Conservation (phyloP, 345 rosid species). For the Eucalyptus cloeziana region DNA sequence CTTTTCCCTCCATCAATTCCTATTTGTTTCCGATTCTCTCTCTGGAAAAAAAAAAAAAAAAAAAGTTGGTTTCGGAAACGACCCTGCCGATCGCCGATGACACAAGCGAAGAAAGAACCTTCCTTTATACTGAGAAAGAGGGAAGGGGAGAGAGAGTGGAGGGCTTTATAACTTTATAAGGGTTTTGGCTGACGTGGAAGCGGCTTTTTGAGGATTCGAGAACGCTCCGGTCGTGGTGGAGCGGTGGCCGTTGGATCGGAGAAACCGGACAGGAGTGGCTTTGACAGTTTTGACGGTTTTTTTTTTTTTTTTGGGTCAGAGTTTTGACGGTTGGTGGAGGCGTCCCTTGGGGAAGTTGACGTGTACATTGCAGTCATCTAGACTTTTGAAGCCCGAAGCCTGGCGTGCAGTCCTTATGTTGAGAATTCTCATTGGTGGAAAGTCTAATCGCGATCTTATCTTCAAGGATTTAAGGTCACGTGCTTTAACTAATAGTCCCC, state of each 20-base stretch:
- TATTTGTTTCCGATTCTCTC: too few species aligned
- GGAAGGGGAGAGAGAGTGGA: background rate
- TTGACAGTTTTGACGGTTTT: background rate
- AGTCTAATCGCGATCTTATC: background rate
- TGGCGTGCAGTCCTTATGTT: background rate
- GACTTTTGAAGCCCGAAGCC: background rate
- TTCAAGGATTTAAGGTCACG: background rate
- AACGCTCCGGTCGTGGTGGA: background rate
- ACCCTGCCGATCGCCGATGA: too few species aligned
- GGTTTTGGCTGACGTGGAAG: background rate
- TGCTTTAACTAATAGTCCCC: accelerated
- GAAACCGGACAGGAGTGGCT: background rate
- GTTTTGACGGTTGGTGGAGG: background rate
- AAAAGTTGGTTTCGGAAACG: too few species aligned
- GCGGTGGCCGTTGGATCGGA: background rate
- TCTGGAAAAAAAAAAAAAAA: too few species aligned
- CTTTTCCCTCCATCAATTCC: slow-evolving; percentile 6
- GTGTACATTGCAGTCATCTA: background rate
- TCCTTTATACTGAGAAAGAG: background rate
- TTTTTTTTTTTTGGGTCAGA: too few species aligned
- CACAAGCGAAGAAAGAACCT: background rate
- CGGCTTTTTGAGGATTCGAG: background rate
- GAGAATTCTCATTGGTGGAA: background rate
- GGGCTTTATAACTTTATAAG: too few species aligned
- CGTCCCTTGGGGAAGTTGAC: background rate